Percentiles rank a stretch among this genome's conserved stretches.
These are phyloP conservation scores for Ustilago trichophora DNA, from an alignment of 1,284 basidiomycete genomes.

Conservation along the genomic window DNA sequence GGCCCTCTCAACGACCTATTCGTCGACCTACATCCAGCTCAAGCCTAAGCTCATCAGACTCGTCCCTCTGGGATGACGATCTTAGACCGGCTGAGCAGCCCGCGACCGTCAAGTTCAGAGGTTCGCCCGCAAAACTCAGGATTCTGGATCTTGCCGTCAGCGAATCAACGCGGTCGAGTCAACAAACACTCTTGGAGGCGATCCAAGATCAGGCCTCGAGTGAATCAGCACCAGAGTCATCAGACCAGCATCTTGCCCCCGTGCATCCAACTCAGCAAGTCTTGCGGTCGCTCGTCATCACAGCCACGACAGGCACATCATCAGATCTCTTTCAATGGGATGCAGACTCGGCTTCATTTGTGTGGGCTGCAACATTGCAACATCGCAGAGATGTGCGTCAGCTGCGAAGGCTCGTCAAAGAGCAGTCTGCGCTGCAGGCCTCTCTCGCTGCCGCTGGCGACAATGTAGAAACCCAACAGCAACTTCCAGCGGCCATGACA, in stretches of 20 bases:
- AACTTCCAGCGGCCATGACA: slow-evolving; percentile 5
- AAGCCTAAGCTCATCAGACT: slow-evolving; percentile 17
- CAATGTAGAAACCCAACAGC: neutral
- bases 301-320: slow-evolving; percentile 34
- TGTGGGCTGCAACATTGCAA: slow-evolving; percentile 32
- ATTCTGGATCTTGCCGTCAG: slow-evolving; percentile 20
- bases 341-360: slow-evolving; percentile 23
- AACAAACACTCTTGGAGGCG: slow-evolving; percentile 16
- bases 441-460: slow-evolving; percentile 17
- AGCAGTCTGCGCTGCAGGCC: slow-evolving; percentile 21
- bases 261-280: slow-evolving; percentile 27
- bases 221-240: neutral
- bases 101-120: slow-evolving; percentile 27
- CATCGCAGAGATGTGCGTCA: slow-evolving; percentile 13
- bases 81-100: neutral
- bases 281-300: slow-evolving; percentile 27
- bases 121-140: slow-evolving; percentile 11
- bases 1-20: slow-evolving; percentile 6
- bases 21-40: slow-evolving; percentile 20
- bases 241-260: slow-evolving; percentile 29
- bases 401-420: slow-evolving; percentile 21
- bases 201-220: slow-evolving; percentile 12
- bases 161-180: neutral
- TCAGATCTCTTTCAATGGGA: slow-evolving; percentile 52
- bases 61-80: slow-evolving; percentile 27